phyloP scores from a whole-genome alignment of 805 yeast species.

The Yarrowia keelungensis region DNA sequence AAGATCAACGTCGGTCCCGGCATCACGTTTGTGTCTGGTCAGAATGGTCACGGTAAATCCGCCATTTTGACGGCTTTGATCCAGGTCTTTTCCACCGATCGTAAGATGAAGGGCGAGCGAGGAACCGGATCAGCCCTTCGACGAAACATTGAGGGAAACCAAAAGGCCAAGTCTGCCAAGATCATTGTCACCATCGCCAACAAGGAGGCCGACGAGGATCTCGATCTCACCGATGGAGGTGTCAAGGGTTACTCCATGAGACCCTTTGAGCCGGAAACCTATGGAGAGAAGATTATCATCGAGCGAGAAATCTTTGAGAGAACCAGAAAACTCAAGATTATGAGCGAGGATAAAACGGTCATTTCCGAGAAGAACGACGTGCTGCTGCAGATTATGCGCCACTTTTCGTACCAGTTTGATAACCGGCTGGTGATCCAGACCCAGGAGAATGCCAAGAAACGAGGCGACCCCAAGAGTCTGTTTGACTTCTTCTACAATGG shows the following conservation, averaged over 20 bases:
- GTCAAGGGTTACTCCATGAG: slow-evolving; percentile 49
- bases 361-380: slow-evolving; percentile 68
- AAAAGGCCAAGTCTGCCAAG: slow-evolving; percentile 70
- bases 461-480: slow-evolving; percentile 73
- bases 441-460: slow-evolving; percentile 91
- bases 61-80: slow-evolving; percentile 88
- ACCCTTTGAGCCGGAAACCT: slow-evolving; percentile 67
- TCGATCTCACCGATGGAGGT: slow-evolving; percentile 45
- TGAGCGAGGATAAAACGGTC: slow-evolving; percentile 58
- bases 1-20: slow-evolving; percentile 76
- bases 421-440: slow-evolving; percentile 92
- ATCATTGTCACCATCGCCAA: slow-evolving; percentile 64
- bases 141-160: slow-evolving; percentile 75
- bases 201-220: slow-evolving; percentile 57
- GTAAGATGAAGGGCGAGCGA: slow-evolving; percentile 85
- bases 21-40: slow-evolving; percentile 85
- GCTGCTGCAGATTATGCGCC: slow-evolving; percentile 68
- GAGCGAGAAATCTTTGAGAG: slow-evolving; percentile 72
- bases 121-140: slow-evolving; percentile 58
- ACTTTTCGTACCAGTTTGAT: slow-evolving; percentile 78
- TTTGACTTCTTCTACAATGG: slow-evolving; percentile 83
- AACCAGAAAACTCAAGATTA: slow-evolving; percentile 60
- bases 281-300: slow-evolving; percentile 71
- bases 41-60: slow-evolving; percentile 90
- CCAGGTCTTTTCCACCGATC: slow-evolving; percentile 80